These are phyloP conservation scores for Withania somnifera DNA, from an alignment of 305 asterid genomes.

Conservation along the genomic window DNA sequence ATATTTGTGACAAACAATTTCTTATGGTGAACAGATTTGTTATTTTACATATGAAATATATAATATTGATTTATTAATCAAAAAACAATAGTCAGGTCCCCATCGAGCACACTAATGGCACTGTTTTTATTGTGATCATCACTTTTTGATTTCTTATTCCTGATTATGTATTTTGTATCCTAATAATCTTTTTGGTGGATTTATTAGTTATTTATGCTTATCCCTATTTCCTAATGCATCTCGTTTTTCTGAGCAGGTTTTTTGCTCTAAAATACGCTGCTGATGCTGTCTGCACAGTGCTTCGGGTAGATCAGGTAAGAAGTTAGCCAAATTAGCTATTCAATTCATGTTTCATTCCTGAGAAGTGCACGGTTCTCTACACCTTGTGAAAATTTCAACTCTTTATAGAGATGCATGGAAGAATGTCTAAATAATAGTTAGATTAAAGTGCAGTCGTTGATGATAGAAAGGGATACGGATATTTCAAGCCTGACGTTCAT, in stretches of 20 bases:
- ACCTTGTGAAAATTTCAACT: neutral
- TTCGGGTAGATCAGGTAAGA: constrained; percentile 87
- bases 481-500: neutral
- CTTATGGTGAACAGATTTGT: neutral
- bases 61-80: neutral
- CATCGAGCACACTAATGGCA: neutral
- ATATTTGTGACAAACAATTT: neutral
- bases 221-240: neutral
- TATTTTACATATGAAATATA: neutral
- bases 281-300: constrained; percentile 88
- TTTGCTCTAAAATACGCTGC: constrained; percentile 91
- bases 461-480: neutral
- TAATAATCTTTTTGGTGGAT: neutral
- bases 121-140: neutral
- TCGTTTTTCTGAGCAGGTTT: constrained; percentile 29
- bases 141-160: no score
- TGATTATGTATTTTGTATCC: neutral
- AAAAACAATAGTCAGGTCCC: neutral
- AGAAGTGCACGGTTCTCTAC: neutral
- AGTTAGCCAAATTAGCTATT: neutral
- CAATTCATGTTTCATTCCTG: neutral
- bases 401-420: neutral
- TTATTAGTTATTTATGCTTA: neutral
- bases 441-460: neutral
- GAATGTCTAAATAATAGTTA: neutral